Evolutionary conservation across 257 asterid species (phyloP), one percentile per base, ranked within the genome.

Genomic region (Salvia miltiorrhiza): DNA sequence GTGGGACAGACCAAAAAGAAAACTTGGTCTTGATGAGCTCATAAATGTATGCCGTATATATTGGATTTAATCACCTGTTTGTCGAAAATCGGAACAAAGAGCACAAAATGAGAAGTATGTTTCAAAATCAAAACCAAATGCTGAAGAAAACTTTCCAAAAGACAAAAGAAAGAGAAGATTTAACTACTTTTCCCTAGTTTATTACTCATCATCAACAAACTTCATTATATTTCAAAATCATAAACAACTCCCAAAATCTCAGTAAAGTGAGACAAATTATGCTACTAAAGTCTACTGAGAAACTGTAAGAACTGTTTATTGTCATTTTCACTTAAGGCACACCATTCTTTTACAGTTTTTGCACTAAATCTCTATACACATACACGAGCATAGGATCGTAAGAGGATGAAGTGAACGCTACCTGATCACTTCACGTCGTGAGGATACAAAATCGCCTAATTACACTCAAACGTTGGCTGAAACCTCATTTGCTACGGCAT

Each of bases 391-490:
- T 60, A 44, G 63, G 52, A 71, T 48, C 73, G 73, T 44, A 65
- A 59, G 49, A 53, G 55, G 45, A 56, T 55, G 14, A 66, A 73
- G 44, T 26, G 30, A 65, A 73, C 10, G 39, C 63, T 80, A 72
- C 80, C 77, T 52, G 76, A 73, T 75, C 60, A 66, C 66, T 45
- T 71, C 52, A 64, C 63, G 21, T 68, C 56, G 13, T 4, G 39
- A 60, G 54, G 65, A 67, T 50, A 73, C 75, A 69, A 45, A 66
- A 65, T 62, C 65, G 62, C 56, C 63, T 37, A 60, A 52, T n/a
- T 33, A 63, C 69, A 24, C 71, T 89, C 80, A 90, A 72, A 82
- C 90, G 61, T 86, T 73, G 24, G 90, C 97, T 32, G 94, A 83
- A 55, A 87, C 95, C 83, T 84, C 93, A 43, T 76, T 66, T 26